These are phyloP conservation scores for Madurella mycetomatis DNA, from an alignment of 2,329 filamentous ascomycete genomes.

Conservation along the genomic window DNA sequence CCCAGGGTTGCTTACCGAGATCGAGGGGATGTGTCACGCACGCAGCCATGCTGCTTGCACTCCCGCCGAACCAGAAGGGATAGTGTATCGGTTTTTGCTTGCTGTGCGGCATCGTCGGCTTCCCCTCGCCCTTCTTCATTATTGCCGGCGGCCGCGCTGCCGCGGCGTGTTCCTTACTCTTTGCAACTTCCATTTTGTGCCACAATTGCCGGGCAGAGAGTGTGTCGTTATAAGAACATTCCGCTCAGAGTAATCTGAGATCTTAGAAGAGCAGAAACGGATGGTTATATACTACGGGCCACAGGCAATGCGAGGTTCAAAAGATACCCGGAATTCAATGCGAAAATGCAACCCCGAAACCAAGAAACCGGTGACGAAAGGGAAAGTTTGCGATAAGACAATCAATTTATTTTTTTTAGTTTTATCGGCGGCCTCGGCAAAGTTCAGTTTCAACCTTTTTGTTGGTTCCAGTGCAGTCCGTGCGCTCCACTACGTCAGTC, in stretches of 20 bases:
- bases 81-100: slow-evolving; percentile 51
- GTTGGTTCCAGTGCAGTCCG: not conserved
- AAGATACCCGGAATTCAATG: not conserved
- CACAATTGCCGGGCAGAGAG: not conserved
- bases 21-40: slow-evolving; percentile 28
- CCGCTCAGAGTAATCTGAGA: not conserved
- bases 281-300: not conserved
- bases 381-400: slow-evolving; percentile 5
- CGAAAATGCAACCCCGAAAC: not conserved
- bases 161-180: slow-evolving; percentile 7
- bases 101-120: not conserved
- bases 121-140: slow-evolving; percentile 2
- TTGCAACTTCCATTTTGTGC: slow-evolving; percentile 14
- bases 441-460: not conserved
- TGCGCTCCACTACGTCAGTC: slow-evolving; percentile 9
- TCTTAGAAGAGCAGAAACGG: not conserved
- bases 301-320: not conserved
- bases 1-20: slow-evolving; percentile 17
- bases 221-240: slow-evolving; percentile 14
- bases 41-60: slow-evolving; percentile 41
- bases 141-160: not conserved
- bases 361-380: not conserved
- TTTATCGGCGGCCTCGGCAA: slow-evolving; percentile 10
- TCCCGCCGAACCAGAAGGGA: slow-evolving; percentile 96
- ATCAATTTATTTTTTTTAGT: slow-evolving; percentile 7